Conservation (phyloP, 2,329 filamentous ascomycete species). For the Trichoderma guizhouense region DNA sequence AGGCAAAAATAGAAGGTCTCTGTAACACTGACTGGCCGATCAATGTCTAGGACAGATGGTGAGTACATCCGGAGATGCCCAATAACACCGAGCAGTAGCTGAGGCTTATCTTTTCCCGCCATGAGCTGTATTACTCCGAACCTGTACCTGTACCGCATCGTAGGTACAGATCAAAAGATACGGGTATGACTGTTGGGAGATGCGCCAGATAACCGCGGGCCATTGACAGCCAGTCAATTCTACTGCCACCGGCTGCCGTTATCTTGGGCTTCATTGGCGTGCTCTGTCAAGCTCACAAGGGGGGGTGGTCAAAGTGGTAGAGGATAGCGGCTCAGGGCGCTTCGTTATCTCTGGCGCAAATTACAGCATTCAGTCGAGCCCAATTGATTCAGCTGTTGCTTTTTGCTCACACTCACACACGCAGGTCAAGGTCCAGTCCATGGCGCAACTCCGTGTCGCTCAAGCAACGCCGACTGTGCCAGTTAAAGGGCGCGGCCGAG, state of each 20-base stretch:
- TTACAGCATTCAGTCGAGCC: background rate
- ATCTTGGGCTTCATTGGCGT: conserved; percentile 8
- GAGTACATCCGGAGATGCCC: background rate
- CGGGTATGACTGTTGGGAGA: background rate
- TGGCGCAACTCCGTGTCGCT: background rate
- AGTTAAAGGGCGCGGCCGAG: background rate
- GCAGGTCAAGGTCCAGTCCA: background rate
- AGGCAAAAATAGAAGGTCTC: conserved; percentile 12
- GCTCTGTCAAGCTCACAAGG: background rate
- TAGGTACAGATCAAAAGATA: background rate
- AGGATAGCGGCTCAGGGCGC: background rate
- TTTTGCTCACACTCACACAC: background rate
- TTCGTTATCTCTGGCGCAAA: conserved; percentile 16
- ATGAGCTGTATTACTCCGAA: background rate
- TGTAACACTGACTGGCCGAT: conserved; percentile 3
- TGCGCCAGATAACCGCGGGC: background rate
- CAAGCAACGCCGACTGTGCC: background rate
- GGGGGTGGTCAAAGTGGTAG: background rate
- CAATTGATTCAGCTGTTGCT: background rate
- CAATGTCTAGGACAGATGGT: background rate
- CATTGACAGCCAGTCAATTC: background rate
- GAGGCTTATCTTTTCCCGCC: background rate
- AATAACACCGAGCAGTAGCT: background rate
- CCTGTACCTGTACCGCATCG: background rate
- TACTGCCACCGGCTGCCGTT: background rate